Conservation (phyloP, 2,329 filamentous ascomycete genomes). For the Epichloe sibirici region DNA sequence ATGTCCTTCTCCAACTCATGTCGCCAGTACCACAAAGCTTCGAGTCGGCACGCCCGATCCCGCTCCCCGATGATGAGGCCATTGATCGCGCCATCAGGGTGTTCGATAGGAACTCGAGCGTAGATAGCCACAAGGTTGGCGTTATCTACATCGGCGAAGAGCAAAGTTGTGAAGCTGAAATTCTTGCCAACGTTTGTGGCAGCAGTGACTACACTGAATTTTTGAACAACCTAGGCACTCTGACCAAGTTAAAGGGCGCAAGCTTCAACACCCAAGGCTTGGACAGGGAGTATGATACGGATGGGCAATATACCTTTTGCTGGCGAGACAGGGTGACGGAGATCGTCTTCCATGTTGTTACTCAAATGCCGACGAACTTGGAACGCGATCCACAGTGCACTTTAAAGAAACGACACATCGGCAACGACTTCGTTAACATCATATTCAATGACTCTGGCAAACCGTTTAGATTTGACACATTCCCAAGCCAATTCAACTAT, state of each 20-base stretch:
- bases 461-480: slow-evolving; percentile 80
- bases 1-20: slow-evolving; percentile 58
- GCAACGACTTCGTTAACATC: slow-evolving; percentile 96
- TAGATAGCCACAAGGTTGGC: slow-evolving; percentile 92
- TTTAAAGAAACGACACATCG: slow-evolving; percentile 87
- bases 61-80: slow-evolving; percentile 58
- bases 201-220: slow-evolving; percentile 84
- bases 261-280: slow-evolving; percentile 89
- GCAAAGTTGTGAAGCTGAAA: slow-evolving; percentile 71
- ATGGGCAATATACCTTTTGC: slow-evolving; percentile 81
- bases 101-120: slow-evolving; percentile 79
- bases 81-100: slow-evolving; percentile 62
- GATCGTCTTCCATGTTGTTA: slow-evolving; percentile 89
- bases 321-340: slow-evolving; percentile 94
- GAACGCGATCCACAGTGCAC: slow-evolving; percentile 64
- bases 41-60: slow-evolving; percentile 56
- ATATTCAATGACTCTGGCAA: slow-evolving; percentile 95
- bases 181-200: slow-evolving; percentile 75
- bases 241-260: slow-evolving; percentile 69
- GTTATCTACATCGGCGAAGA: slow-evolving; percentile 86
- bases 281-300: slow-evolving; percentile 62
- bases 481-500: slow-evolving; percentile 90
- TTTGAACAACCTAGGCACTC: slow-evolving; percentile 66
- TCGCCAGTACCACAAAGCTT: slow-evolving; percentile 47
- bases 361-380: slow-evolving; percentile 88